Base-by-base conservation (phyloP, 2,329 filamentous ascomycete genomes). In the Sarocladiaceae sp. region DNA sequence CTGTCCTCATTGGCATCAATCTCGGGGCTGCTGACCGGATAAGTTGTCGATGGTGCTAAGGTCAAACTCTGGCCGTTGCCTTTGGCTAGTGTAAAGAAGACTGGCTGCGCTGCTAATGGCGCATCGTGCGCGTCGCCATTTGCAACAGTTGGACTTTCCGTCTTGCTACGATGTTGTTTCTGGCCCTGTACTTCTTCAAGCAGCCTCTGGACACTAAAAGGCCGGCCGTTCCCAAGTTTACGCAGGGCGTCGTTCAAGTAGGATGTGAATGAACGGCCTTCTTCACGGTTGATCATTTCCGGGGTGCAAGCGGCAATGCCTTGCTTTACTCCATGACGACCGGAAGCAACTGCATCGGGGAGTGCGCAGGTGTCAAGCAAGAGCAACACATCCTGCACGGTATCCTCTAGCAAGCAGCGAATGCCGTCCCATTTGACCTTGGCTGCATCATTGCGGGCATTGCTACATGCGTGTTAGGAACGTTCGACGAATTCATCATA, bases 381-480 rank as follows among this genome's bases (percentile, higher is more conserved):
- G 4, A 86, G 67, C 13, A 86, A 71, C 31, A 86, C 80, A 62
- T 86, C 83, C 3, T 81, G 83, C 55, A 78, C 77, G 2, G 79
- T 76, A 62, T 86, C 81, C 56, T 86, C 82, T 49, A 86, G 75
- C 15, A 84, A 66, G 60, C 77, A 83, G 52, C 80, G 77, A 2
- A 86, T 73, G n/a, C 78, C 78, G 57, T 79, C 76, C 82, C 83
- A 86, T 59, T 79, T 84, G 25, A 86, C 68, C 64, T 77, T 82
- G 28, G 80, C 71, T n/a, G 82, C 75, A 61, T 83, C 78, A 55
- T 80, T 76, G 44, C 75, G 72, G 40, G 74, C 56, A 65, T 82
- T 80, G 67, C 83, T 86, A 63, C 50, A 53, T 57, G 4, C 13
- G 15, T 33, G 29, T 33, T 33, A 55, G 62, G 46, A 44, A 53